Percentiles rank a stretch among this genome's conserved stretches.
Evolutionary conservation across 441 rosid species (phyloP).

Genomic region (Adansonia grandidieri): DNA sequence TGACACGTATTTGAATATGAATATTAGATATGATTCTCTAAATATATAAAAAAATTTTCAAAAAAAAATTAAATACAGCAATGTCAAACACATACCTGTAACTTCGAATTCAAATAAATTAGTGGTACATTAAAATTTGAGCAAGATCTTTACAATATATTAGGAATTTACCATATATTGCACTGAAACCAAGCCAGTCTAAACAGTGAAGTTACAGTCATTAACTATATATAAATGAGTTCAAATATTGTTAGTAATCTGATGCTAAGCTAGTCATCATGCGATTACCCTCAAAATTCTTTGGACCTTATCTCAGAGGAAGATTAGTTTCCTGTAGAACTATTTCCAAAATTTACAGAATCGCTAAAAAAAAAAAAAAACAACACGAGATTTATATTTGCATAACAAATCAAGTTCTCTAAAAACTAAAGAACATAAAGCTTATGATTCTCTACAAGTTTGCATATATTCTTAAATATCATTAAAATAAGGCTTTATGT

Average conservation of each 20-base stretch:
- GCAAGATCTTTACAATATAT: too few species aligned
- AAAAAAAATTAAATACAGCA: too few species aligned
- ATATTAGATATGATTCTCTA: too few species aligned
- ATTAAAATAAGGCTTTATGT: neutral
- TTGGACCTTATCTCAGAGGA: neutral
- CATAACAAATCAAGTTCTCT: neutral
- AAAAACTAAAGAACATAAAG: neutral
- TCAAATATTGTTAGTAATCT: neutral
- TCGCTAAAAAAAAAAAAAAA: slow-evolving; percentile 1
- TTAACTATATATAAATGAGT: neutral
- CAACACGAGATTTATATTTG: neutral
- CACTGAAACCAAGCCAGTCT: too few species aligned
- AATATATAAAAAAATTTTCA: too few species aligned
- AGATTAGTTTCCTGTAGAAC: neutral
- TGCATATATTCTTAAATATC: neutral
- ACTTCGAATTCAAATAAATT: too few species aligned
- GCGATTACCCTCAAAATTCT: neutral
- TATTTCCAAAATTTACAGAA: neutral
- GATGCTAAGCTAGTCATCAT: neutral
- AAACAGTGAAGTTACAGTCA: neutral
- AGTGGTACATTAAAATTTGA: too few species aligned
- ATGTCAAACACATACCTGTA: too few species aligned
- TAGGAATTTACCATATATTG: too few species aligned
- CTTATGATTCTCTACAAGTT: slow-evolving; percentile 1
- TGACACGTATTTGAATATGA: too few species aligned